phyloP scores from a whole-genome alignment of 169 alveolate genomes.

The Plasmodium cynomolgi region DNA sequence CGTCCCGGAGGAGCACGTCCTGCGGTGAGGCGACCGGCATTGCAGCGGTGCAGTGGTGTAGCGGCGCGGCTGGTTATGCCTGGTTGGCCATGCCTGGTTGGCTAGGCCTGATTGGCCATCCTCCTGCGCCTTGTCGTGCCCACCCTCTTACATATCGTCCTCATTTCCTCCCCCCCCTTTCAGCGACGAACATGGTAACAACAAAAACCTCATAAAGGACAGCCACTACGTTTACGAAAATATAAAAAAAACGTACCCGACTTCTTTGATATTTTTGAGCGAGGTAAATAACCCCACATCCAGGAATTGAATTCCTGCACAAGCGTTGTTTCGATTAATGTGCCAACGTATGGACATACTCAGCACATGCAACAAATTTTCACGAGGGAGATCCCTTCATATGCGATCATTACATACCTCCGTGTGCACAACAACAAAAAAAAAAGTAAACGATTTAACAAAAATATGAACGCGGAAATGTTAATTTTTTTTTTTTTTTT shows the following conservation, averaged over 20 bases:
- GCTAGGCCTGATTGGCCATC: neutral
- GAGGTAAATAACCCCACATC: slow-evolving; percentile 32
- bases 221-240: slow-evolving; percentile 69
- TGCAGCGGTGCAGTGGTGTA: neutral
- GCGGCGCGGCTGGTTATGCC: neutral
- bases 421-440: neutral
- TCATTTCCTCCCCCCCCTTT: neutral
- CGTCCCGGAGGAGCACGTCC: slow-evolving; percentile 57
- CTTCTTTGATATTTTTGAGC: slow-evolving; percentile 70
- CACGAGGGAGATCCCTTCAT: neutral
- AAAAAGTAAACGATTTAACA: neutral
- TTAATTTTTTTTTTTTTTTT: slow-evolving; percentile 18
- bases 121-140: neutral
- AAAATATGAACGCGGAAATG: neutral
- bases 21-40: slow-evolving; percentile 26
- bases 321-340: neutral
- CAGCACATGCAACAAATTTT: neutral
- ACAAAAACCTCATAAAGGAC: slow-evolving; percentile 49
- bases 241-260: slow-evolving; percentile 64
- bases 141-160: neutral
- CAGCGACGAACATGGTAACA: slow-evolving; percentile 25
- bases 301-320: neutral
- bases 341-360: neutral
- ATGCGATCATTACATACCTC: neutral
- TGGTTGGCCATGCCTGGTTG: too few relatives aligned